phyloP scores from a whole-genome alignment of 1,139 yeast genomes.

The Yamadazyma membranifaciens region DNA sequence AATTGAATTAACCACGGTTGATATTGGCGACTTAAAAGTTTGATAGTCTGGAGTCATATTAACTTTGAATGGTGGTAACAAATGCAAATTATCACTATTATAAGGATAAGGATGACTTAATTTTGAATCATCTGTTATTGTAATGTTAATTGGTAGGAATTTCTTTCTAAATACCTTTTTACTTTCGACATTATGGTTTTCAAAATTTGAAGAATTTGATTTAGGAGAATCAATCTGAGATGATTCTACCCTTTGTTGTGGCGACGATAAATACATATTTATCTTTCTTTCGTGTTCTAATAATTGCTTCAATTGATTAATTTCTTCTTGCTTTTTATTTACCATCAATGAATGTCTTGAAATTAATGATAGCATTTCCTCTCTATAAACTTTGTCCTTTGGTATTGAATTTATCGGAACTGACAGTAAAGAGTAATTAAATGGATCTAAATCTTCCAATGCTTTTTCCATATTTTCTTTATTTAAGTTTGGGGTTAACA shows the following conservation, averaged over 20 bases:
- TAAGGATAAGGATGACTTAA: slow-evolving; percentile 15
- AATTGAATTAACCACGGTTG: neutral
- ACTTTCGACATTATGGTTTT: slow-evolving; percentile 5
- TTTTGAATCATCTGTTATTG: slow-evolving; percentile 16
- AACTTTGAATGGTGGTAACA: slow-evolving; percentile 20
- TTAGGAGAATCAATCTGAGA: slow-evolving; percentile 11
- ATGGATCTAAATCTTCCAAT: neutral
- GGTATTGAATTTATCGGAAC: slow-evolving; percentile 6
- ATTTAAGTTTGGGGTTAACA: neutral
- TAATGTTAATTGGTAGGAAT: slow-evolving; percentile 23
- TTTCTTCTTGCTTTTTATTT: slow-evolving; percentile 29
- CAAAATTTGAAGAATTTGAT: slow-evolving; percentile 1
- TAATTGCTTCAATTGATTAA: slow-evolving; percentile 23
- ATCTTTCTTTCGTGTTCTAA: slow-evolving; percentile 23
- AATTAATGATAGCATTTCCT: slow-evolving; percentile 27
- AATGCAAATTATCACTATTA: slow-evolving; percentile 4
- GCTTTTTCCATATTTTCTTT: neutral
- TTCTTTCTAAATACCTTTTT: slow-evolving; percentile 17
- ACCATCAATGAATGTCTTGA: slow-evolving; percentile 26
- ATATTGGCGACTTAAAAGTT: neutral
- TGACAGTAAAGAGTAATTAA: neutral
- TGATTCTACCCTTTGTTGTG: slow-evolving; percentile 7
- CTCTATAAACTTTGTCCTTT: slow-evolving; percentile 17
- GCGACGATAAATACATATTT: slow-evolving; percentile 17
- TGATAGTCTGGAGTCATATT: neutral